phyloP scores from a whole-genome alignment of 2,329 filamentous ascomycete genomes.

The Claviceps citrina region DNA sequence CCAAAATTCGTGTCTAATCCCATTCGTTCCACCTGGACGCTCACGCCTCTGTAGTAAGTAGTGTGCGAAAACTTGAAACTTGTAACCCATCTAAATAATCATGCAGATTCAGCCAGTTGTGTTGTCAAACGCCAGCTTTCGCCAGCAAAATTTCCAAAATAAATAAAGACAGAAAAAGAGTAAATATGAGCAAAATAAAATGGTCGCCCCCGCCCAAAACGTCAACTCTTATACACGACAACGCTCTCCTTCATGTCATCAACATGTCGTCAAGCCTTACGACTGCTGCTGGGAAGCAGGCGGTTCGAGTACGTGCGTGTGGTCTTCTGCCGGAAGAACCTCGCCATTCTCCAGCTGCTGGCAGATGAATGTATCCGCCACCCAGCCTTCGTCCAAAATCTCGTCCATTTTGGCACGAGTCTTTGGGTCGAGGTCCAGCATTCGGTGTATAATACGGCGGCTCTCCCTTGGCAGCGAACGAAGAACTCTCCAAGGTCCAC shows the following conservation, averaged over 20 bases:
- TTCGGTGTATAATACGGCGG: slow-evolving; percentile 74
- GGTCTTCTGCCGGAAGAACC: slow-evolving; percentile 57
- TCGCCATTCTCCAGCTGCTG: slow-evolving; percentile 56
- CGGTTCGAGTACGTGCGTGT: slow-evolving; percentile 75
- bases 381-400: slow-evolving; percentile 77
- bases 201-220: background rate
- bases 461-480: slow-evolving; percentile 79
- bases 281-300: slow-evolving; percentile 29
- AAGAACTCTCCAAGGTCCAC: slow-evolving; percentile 81
- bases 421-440: slow-evolving; percentile 79
- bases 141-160: too few species aligned
- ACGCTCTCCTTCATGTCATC: too few species aligned
- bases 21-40: background rate
- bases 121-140: background rate
- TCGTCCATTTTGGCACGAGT: slow-evolving; percentile 74
- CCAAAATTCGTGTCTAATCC: background rate
- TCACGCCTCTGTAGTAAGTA: background rate
- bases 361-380: slow-evolving; percentile 72
- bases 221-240: background rate
- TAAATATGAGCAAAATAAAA: background rate
- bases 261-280: slow-evolving; percentile 8
- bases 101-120: too few species aligned
- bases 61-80: slow-evolving; percentile 1
- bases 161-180: background rate
- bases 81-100: background rate